Evolutionary conservation across 2,329 filamentous ascomycete genomes (phyloP), one percentile per base, ranked within the genome.

Genomic region (Pseudogymnoascus sp.): DNA sequence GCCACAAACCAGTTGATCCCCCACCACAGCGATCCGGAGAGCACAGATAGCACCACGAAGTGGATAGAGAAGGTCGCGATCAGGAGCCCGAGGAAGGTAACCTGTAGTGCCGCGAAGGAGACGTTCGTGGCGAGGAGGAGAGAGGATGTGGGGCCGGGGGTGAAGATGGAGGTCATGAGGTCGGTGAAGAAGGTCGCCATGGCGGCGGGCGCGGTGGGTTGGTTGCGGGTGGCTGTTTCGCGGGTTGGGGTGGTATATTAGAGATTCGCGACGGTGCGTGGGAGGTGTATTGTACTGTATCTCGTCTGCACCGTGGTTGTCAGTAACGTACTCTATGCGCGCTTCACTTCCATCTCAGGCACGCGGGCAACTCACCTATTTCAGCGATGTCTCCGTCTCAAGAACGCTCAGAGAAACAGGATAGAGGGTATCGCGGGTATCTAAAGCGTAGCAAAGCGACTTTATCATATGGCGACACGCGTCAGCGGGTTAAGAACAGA

Each of bases 1-100:
- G 78, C 77, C 63, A 91, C 92, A 73, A 99, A 97, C 94, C 94
- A 99, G 82, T 97, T 97, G 77, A 97, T 92, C 63, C 89, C 85
- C 79, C 84, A 92, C 94, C 94, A 99, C 37, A 97, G 81, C 4
- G 90, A 89, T 33, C 79, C 92, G 67, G 86, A 91, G 8, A 99
- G 80, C 64, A 87, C 71, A 11, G 91, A 96, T 5, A 99, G 83
- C 64, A 93, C 81, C 66, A 91, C 74, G 72, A 97, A 96, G 80
- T 97, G 94, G 67, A 96, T 83, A 77, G 89, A 96, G 76, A 89
- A 86, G 6, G 93, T 99, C 63, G 85, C 87, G 68, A 91, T 65
- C 61, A 97, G 83, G 66, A 99, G 88, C 62, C 77, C 75, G 67
- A 91, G 76, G 68, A 97, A 86, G 44, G 96, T 81, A 66, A 89